A percentile compares a stretch with the other conserved stretches of the same genome.
Evolutionary conservation across 192 early-diverging fungal genomes (phyloP).

Genomic region (Linnemannia exigua): DNA sequence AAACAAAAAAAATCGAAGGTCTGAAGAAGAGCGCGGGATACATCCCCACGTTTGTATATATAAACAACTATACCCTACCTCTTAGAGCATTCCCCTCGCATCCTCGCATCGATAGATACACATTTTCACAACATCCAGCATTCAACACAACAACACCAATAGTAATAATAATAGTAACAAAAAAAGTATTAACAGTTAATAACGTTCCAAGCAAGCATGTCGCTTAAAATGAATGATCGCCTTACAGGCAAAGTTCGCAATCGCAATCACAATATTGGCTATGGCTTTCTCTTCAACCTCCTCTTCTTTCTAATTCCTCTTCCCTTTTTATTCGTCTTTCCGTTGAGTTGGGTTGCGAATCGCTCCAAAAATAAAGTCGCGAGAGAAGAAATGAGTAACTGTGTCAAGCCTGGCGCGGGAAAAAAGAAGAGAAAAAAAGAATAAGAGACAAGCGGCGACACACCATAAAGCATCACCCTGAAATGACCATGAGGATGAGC

Average conservation of each 20-base stretch:
- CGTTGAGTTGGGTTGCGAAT: background rate
- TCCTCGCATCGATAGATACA: background rate
- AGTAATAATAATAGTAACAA: no score
- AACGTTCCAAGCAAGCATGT: no score
- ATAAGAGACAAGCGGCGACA: no score
- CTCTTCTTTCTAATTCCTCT: background rate
- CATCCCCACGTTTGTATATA: background rate
- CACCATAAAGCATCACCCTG: no score
- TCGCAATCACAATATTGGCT: no score
- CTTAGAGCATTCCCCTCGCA: conserved; percentile 8
- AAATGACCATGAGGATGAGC: no score
- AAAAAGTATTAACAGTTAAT: no score
- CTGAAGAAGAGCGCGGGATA: background rate
- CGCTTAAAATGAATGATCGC: background rate
- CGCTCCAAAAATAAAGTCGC: background rate
- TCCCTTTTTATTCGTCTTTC: background rate
- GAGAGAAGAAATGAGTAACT: background rate
- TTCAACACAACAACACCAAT: background rate
- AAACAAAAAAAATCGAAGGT: background rate
- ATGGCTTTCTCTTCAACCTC: no score
- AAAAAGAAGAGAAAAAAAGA: no score
- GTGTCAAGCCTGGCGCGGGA: background rate
- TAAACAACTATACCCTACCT: conserved; percentile 3
- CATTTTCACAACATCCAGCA: background rate
- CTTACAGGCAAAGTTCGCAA: background rate